phyloP scores from a whole-genome alignment of 306 rosid genomes.

The Sicyos edulis region DNA sequence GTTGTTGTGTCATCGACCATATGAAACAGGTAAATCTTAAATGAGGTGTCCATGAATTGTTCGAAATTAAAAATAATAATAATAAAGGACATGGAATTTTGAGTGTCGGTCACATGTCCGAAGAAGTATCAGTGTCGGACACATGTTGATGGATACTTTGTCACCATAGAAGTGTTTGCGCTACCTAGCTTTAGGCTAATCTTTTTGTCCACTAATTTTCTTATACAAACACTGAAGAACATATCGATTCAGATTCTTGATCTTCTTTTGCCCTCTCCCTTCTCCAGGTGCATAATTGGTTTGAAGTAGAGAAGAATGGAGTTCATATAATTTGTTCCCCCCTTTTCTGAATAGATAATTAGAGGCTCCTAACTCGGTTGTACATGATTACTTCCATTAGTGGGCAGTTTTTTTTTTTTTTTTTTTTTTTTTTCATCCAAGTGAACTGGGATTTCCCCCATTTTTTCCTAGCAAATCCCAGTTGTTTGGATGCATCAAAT shows the following conservation, averaged over 20 bases:
- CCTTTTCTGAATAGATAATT: not conserved
- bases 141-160: too few relatives aligned
- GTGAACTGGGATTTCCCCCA: constrained; percentile 33
- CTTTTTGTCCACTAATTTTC: too few relatives aligned
- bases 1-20: too few relatives aligned
- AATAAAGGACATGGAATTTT: too few relatives aligned
- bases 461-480: constrained; percentile 34
- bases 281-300: constrained; percentile 30
- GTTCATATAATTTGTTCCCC: not conserved
- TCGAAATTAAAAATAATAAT: too few relatives aligned
- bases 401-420: constrained; percentile 24
- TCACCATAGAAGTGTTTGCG: too few relatives aligned
- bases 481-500: constrained; percentile 43
- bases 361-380: not conserved
- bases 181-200: not conserved
- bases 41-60: too few relatives aligned
- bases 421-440: constrained; percentile 31
- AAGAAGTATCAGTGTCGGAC: too few relatives aligned
- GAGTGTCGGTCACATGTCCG: too few relatives aligned
- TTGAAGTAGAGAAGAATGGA: constrained; percentile 14
- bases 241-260: not conserved
- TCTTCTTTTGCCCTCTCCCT: constrained; percentile 10
- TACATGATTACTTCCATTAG: constrained; percentile 16
- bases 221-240: too few relatives aligned
- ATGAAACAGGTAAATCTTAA: too few relatives aligned